Evolutionary conservation across 768 basidiomycete species (phyloP).

Genomic region (Infundibulicybe gibba): DNA sequence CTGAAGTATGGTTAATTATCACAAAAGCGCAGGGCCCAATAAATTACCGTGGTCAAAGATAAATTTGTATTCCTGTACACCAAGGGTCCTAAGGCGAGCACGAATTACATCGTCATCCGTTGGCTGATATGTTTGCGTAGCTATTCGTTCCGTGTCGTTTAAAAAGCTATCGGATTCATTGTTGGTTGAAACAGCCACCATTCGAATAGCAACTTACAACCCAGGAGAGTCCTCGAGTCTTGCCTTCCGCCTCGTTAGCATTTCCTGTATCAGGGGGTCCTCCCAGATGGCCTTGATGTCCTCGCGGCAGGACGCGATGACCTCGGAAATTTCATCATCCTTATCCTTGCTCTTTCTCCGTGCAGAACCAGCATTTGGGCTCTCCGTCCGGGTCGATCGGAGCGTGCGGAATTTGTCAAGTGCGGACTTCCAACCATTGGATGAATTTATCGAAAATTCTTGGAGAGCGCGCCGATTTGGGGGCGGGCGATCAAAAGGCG

Average conservation of each 20-base stretch:
- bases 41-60: constrained; percentile 58
- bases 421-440: constrained; percentile 64
- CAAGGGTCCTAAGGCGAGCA: constrained; percentile 74
- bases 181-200: background rate
- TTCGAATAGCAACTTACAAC: constrained; percentile 48
- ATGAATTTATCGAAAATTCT: constrained; percentile 61
- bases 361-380: constrained; percentile 6
- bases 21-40: background rate
- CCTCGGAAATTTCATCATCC: constrained; percentile 54
- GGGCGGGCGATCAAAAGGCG: constrained; percentile 31
- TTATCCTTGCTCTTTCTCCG: constrained; percentile 30
- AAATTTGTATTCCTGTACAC: constrained; percentile 73
- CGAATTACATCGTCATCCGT: constrained; percentile 76
- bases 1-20: constrained; percentile 25
- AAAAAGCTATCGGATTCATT: constrained; percentile 55
- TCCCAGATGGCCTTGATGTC: constrained; percentile 71
- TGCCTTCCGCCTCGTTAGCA: constrained; percentile 48
- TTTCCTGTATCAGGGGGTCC: constrained; percentile 58
- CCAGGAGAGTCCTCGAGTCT: constrained; percentile 69
- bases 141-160: constrained; percentile 65
- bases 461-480: constrained; percentile 23
- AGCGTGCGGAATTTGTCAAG: constrained; percentile 49
- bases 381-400: constrained; percentile 23
- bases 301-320: constrained; percentile 57
- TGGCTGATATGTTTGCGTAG: constrained; percentile 58